A percentile compares a stretch with the other conserved stretches of the same genome.
These are phyloP conservation scores for Staphylotrichum longicolle DNA, from an alignment of 495 filamentous ascomycete genomes.

Conservation along the genomic window DNA sequence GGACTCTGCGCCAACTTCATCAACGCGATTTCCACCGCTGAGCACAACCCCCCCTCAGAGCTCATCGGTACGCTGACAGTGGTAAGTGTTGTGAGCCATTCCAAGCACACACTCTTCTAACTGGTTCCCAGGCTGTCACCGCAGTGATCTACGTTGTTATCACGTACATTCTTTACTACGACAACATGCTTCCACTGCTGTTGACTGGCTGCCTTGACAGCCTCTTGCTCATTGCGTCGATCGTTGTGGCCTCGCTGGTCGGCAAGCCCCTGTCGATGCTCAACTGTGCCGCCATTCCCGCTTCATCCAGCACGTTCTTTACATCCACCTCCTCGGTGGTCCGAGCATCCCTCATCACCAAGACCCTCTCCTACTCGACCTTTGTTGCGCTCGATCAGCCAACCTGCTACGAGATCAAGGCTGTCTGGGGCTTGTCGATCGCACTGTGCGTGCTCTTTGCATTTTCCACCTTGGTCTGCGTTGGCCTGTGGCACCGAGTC, in stretches of 20 bases:
- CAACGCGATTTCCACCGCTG: slow-evolving; percentile 63
- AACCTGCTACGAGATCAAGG: slow-evolving; percentile 83
- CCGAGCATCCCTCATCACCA: slow-evolving; percentile 16
- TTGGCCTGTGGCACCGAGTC: slow-evolving; percentile 41
- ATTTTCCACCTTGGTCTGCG: slow-evolving; percentile 57
- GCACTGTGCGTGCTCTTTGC: slow-evolving; percentile 76
- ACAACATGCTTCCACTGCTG: slow-evolving; percentile 73
- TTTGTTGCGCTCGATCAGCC: slow-evolving; percentile 50
- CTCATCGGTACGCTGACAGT: slow-evolving; percentile 76
- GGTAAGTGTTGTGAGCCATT: slow-evolving; percentile 51
- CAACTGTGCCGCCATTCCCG: slow-evolving; percentile 59
- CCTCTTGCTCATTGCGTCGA: slow-evolving; percentile 68
- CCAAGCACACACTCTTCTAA: slow-evolving; percentile 10
- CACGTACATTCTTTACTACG: slow-evolving; percentile 75
- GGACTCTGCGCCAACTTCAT: slow-evolving; percentile 83
- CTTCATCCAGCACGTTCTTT: slow-evolving; percentile 15
- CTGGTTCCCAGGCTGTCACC: slow-evolving; percentile 61
- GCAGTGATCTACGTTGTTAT: slow-evolving; percentile 76
- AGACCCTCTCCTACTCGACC: slow-evolving; percentile 25
- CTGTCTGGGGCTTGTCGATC: slow-evolving; percentile 85
- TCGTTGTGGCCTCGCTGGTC: slow-evolving; percentile 70
- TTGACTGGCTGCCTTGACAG: slow-evolving; percentile 64
- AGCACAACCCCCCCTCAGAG: slow-evolving; percentile 63
- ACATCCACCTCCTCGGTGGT: slow-evolving; percentile 15
- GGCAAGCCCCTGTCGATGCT: slow-evolving; percentile 81